These are phyloP conservation scores for Lactifluus rugatus DNA, from an alignment of 768 basidiomycete genomes.

Conservation along the genomic window DNA sequence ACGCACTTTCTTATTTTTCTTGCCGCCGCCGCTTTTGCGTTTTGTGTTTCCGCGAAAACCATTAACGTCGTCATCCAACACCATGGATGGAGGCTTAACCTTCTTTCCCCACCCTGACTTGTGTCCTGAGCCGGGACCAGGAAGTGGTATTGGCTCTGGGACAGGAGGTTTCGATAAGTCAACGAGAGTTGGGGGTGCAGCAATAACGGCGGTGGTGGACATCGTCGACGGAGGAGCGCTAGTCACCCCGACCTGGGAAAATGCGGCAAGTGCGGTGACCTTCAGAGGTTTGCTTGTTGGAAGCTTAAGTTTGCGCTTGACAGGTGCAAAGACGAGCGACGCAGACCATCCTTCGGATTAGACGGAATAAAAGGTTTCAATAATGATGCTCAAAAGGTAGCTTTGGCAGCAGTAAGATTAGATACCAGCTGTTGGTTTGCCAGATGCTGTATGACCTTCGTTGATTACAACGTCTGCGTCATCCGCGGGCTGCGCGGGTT, in stretches of 20 bases:
- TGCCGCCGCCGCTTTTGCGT: constrained; percentile 41
- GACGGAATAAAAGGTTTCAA: constrained; percentile 17
- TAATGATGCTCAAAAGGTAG: constrained; percentile 14
- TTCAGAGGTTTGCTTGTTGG: constrained; percentile 44
- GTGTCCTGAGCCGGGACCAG: constrained; percentile 30
- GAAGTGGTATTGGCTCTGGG: constrained; percentile 27
- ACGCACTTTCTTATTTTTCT: constrained; percentile 53
- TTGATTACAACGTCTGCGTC: constrained; percentile 14
- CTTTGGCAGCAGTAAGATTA: constrained; percentile 34
- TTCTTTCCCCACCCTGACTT: constrained; percentile 72
- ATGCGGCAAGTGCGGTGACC: constrained; percentile 45
- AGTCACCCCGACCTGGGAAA: constrained; percentile 16
- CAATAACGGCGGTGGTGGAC: constrained; percentile 56
- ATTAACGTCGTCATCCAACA: constrained; percentile 82
- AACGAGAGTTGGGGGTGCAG: constrained; percentile 56
- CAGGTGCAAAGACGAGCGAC: constrained; percentile 79
- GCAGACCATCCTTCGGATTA: constrained; percentile 72
- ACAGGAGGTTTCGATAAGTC: constrained; percentile 24
- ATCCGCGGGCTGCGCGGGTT: constrained; percentile 24
- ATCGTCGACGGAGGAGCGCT: constrained; percentile 24
- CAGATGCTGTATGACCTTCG: constrained; percentile 29
- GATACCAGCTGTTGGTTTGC: constrained; percentile 50
- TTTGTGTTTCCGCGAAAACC: constrained; percentile 59
- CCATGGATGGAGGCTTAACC: constrained; percentile 84
- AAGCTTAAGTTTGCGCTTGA: constrained; percentile 51